These are phyloP conservation scores for Russula griseocarnosa DNA, from an alignment of 768 basidiomycete genomes.

Conservation along the genomic window DNA sequence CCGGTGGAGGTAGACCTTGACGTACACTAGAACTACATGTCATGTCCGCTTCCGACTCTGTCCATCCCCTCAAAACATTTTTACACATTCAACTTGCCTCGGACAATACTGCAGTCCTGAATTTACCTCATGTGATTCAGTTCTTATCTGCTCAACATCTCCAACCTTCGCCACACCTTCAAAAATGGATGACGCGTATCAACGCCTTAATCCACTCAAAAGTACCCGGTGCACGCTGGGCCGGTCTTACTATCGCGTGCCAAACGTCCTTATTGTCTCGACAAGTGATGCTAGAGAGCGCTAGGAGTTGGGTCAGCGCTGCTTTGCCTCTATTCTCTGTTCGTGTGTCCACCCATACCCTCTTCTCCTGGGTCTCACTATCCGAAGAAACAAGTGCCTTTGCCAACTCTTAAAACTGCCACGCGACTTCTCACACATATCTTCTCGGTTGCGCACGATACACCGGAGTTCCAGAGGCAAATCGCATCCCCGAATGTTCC, in stretches of 20 bases:
- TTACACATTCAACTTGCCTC: slow-evolving; percentile 71
- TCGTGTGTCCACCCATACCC: slow-evolving; percentile 38
- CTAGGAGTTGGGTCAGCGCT: slow-evolving; percentile 66
- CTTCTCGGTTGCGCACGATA: slow-evolving; percentile 54
- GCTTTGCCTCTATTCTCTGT: slow-evolving; percentile 67
- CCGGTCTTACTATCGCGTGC: slow-evolving; percentile 70
- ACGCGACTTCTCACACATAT: slow-evolving; percentile 61
- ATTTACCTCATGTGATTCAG: slow-evolving; percentile 57
- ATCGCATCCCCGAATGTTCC: slow-evolving; percentile 65
- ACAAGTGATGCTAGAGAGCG: slow-evolving; percentile 60
- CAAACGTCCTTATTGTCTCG: slow-evolving; percentile 58
- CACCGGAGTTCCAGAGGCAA: slow-evolving; percentile 81
- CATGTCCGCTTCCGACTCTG: slow-evolving; percentile 19
- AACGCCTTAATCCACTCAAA: slow-evolving; percentile 74
- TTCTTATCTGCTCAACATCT: slow-evolving; percentile 53
- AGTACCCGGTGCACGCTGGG: slow-evolving; percentile 74
- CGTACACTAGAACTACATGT: not conserved
- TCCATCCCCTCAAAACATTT: slow-evolving; percentile 55
- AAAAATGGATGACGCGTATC: slow-evolving; percentile 74
- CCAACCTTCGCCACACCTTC: slow-evolving; percentile 56
- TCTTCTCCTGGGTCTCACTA: slow-evolving; percentile 31
- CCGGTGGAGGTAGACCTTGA: not conserved
- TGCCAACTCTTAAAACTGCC: slow-evolving; percentile 55
- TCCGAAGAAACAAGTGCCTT: slow-evolving; percentile 63
- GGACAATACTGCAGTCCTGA: slow-evolving; percentile 54